Percentiles rank a stretch among this genome's conserved stretches.
These are phyloP conservation scores for Pyrenophora graminea DNA, from an alignment of 2,329 filamentous ascomycete species.

Conservation along the genomic window DNA sequence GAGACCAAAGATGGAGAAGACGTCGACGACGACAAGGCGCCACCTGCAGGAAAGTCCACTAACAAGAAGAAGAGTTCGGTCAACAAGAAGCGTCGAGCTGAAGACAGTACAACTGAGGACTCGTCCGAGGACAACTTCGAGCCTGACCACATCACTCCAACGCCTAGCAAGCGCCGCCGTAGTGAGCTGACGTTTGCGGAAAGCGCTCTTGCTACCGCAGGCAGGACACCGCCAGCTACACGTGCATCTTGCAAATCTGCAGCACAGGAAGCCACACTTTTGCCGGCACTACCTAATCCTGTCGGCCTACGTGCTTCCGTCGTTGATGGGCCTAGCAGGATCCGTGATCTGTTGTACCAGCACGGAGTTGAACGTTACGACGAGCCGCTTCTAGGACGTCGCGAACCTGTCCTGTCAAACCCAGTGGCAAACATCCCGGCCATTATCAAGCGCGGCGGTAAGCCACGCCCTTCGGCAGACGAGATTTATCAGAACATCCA, in stretches of 20 bases:
- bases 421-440: slow-evolving; percentile 14
- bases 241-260: slow-evolving; percentile 1
- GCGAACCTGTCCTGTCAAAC: slow-evolving; percentile 11
- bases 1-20: neutral
- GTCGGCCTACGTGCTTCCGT: neutral
- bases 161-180: slow-evolving; percentile 14
- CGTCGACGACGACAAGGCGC: no score
- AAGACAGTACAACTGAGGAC: slow-evolving; percentile 2
- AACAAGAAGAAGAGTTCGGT: slow-evolving; percentile 13
- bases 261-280: neutral
- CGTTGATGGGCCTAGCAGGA: neutral
- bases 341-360: neutral
- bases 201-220: slow-evolving; percentile 8
- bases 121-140: slow-evolving; percentile 17
- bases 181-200: slow-evolving; percentile 12
- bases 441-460: slow-evolving; percentile 8
- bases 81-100: slow-evolving; percentile 1
- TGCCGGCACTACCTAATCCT: neutral
- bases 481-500: slow-evolving; percentile 10
- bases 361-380: slow-evolving; percentile 10
- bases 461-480: slow-evolving; percentile 2
- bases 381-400: slow-evolving; percentile 21
- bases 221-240: neutral
- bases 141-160: slow-evolving; percentile 11
- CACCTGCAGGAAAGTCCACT: neutral